A percentile compares a stretch with the other conserved stretches of the same genome.
Conservation (phyloP, 257 asterid genomes). For the Solanum acaule region DNA sequence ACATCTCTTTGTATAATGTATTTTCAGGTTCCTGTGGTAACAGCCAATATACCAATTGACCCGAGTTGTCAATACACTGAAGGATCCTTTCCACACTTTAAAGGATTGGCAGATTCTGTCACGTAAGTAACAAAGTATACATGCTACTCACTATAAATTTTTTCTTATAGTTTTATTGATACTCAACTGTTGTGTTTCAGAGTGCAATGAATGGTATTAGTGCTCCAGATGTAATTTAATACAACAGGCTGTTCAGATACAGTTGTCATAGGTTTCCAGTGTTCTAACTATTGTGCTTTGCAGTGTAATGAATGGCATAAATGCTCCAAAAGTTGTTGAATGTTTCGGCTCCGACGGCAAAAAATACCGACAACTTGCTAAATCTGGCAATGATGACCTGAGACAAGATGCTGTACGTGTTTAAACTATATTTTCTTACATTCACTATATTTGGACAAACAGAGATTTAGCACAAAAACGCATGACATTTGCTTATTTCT, state of each 20-base stretch:
- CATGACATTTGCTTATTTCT: not conserved
- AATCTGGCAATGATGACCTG: constrained; percentile 98
- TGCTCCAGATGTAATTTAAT: not conserved
- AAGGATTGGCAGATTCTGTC: constrained; percentile 82
- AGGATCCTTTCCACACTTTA: constrained; percentile 90
- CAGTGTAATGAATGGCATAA: constrained; percentile 96
- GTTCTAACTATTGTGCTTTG: constrained; percentile 12
- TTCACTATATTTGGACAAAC: not conserved
- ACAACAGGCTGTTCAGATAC: not conserved
- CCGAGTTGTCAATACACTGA: constrained; percentile 72
- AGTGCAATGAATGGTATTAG: not conserved
- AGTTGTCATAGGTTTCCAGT: not conserved
- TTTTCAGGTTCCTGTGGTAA: constrained; percentile 91
- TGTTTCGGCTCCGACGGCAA: constrained; percentile 93
- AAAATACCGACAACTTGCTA: constrained; percentile 88
- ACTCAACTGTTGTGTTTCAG: not conserved
- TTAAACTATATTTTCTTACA: constrained; percentile 8
- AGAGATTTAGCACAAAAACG: not conserved
- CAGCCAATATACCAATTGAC: constrained; percentile 82
- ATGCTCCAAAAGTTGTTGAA: constrained; percentile 98
- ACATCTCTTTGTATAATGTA: not conserved
- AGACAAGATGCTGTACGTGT: constrained; percentile 95
- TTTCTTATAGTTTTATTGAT: not conserved
- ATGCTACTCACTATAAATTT: not conserved
- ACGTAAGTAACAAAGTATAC: constrained; percentile 45